Conservation (phyloP, 352 stramenopile genomes). For the Phytophthora syringae region DNA sequence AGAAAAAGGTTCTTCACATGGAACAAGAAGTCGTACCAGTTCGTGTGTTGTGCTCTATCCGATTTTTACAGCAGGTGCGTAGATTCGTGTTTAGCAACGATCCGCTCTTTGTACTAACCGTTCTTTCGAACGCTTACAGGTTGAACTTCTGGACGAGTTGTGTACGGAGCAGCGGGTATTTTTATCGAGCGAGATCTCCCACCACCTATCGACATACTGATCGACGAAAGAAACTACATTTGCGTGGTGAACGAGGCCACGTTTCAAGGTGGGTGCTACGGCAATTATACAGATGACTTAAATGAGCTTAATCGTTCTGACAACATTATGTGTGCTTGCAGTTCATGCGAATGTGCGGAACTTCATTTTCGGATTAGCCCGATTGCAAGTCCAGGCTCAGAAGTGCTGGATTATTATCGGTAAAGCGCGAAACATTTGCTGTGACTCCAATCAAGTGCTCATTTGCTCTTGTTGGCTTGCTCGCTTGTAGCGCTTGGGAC, state of each 20-base stretch:
- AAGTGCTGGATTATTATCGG: conserved; percentile 72
- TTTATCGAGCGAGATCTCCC: conserved; percentile 71
- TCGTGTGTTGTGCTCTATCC: conserved; percentile 51
- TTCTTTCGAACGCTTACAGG: conserved; percentile 34
- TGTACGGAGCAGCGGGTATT: conserved; percentile 58
- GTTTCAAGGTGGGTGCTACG: conserved; percentile 47
- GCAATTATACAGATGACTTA: background rate
- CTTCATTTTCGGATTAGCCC: conserved; percentile 68
- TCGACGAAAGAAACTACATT: conserved; percentile 74
- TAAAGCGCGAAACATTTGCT: conserved; percentile 24
- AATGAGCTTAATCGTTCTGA: background rate
- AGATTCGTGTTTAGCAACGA: background rate
- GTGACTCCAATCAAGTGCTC: background rate
- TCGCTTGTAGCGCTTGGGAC: background rate
- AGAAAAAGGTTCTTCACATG: conserved; percentile 18
- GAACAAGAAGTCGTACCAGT: conserved; percentile 31
- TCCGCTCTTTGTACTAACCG: background rate
- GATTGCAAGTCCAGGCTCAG: conserved; percentile 60
- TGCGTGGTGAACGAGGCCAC: conserved; percentile 41
- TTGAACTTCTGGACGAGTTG: conserved; percentile 68
- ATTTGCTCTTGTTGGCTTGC: background rate
- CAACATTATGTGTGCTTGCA: conserved; percentile 17
- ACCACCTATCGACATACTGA: conserved; percentile 58
- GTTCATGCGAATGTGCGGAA: conserved; percentile 50
- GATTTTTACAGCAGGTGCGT: conserved; percentile 49